Evolutionary conservation across 106 monocot genomes (phyloP).

Genomic region (Hemerocallis citrina): DNA sequence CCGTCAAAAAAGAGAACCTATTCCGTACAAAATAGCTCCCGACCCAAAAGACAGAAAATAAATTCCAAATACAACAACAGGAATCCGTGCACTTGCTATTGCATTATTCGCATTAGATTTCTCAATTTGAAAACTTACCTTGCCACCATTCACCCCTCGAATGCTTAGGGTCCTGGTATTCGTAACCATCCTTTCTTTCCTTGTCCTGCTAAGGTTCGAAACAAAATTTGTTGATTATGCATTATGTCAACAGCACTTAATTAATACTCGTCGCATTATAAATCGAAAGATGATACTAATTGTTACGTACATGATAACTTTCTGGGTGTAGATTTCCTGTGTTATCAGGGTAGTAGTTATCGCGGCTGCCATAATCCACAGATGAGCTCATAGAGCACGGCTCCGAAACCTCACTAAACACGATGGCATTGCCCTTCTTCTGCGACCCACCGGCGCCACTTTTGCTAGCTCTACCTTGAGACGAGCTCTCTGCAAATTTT

Average conservation of each 20-base stretch:
- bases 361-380: slow-evolving; percentile 19
- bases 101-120: not conserved
- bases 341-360: slow-evolving; percentile 5
- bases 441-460: not conserved
- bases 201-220: slow-evolving; percentile 14
- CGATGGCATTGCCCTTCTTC: not conserved
- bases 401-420: not conserved
- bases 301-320: not conserved
- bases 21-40: too few species aligned
- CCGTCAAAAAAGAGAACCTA: too few species aligned
- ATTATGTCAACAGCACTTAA: not conserved
- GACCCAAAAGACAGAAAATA: too few species aligned
- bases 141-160: slow-evolving; percentile 27
- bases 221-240: not conserved
- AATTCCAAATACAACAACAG: too few species aligned
- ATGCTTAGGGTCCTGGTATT: not conserved
- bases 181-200: slow-evolving; percentile 10
- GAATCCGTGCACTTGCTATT: too few species aligned
- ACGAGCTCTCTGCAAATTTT: not conserved
- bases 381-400: slow-evolving; percentile 22
- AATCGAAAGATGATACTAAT: not conserved
- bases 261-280: not conserved
- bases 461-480: slow-evolving; percentile 5
- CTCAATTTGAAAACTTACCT: slow-evolving; percentile 2
- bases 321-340: not conserved